Evolutionary conservation across 2,329 filamentous ascomycete species (phyloP), one percentile per base, ranked within the genome.

Genomic region (Macroventuria anomochaeta): DNA sequence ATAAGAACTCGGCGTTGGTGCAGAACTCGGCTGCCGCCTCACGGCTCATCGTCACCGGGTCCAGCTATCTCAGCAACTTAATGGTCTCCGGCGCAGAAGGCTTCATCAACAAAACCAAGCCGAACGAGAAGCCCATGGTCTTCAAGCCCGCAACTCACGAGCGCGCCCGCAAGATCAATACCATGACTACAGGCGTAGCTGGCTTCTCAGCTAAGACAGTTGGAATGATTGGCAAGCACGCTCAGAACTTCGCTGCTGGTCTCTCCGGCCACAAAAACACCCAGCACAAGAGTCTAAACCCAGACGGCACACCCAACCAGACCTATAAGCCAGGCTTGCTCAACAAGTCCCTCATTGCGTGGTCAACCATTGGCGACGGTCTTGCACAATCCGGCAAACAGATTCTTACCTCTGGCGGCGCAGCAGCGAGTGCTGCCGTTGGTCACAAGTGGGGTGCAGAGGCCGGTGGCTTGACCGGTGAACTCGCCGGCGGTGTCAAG

Each of bases 331-430:
- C 95, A 0, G 93, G 95, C 5, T 78, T 99, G 25, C 78, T 99
- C 62, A 99, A 99, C 79, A 97, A 96, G 81, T 92, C 88, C 58
- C 80, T 99, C 79, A 97, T 99, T 80, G 95, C 95, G 0, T 97
- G 97, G 74, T 91, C 89, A 32, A 99, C 95, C 0, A 85, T 99
- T 37, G 90, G 92, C 20, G 95, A 99, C 68, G 95, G 95, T 31
- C 89, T 97, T 53, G 93, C 96, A 63, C 88, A 96, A 63, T 89
- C 91, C 1, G 90, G 91, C 1, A 88, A 88, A 46, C 90, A 86
- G 58, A 79, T 99, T 25, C 81, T 99, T 25, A 85, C 83, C 4
- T 87, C 88, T 8, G 85, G 88, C 2, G 88, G 90, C 3, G 81
- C 83, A 1, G 92, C 93, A n/a, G 89, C 93, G 20, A 91, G 86